Evolutionary conservation across 441 rosid species (phyloP), one percentile per base, ranked within the genome.

Genomic region (Populus hybrid): DNA sequence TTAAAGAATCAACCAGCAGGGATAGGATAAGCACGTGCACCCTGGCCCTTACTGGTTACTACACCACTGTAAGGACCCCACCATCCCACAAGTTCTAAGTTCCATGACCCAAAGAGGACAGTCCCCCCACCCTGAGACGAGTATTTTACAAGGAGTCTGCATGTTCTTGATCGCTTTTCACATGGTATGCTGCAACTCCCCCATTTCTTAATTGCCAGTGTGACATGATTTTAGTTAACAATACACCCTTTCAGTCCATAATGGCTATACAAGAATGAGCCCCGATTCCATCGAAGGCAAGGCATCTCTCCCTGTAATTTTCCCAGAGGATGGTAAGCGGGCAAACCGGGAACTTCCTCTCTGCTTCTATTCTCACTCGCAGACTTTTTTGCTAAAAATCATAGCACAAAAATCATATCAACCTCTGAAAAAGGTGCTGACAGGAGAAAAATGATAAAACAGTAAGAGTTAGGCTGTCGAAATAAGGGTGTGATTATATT

Each of bases 91-190:
- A 69, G 71, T 30, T 74, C 20, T 68, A 36, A 42, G 75, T 36
- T 21, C 57, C 73, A 65, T 32, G 53, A 34, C 64, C 80, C 65
- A 70, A 3, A 70, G 46, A 38, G 74, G 81, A 63, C 59, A 72
- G 35, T 66, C 65, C 74, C 36, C 69, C 71, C 34, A 16, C 50
- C 38, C 78, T 74, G 65, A 78, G 21, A 57, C 21, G 90, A 88
- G 91, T 89, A 86, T 83, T 82, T 82, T 84, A 86, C 92, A 89
- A 74, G 90, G 92, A 82, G 83, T 82, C 85, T 85, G 79, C 92
- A 90, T 86, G 90, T 87, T 85, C 86, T 53, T 26, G 71, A 82
- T 81, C 84, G 75, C 74, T 84, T 80, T 83, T 85, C 97, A 91
- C 95, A 84, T 90, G 95, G 84, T 82, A 16, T 80, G 84, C 88